Evolutionary conservation across 75 land plant genomes (phyloP).

Genomic region (Pinus taeda): DNA sequence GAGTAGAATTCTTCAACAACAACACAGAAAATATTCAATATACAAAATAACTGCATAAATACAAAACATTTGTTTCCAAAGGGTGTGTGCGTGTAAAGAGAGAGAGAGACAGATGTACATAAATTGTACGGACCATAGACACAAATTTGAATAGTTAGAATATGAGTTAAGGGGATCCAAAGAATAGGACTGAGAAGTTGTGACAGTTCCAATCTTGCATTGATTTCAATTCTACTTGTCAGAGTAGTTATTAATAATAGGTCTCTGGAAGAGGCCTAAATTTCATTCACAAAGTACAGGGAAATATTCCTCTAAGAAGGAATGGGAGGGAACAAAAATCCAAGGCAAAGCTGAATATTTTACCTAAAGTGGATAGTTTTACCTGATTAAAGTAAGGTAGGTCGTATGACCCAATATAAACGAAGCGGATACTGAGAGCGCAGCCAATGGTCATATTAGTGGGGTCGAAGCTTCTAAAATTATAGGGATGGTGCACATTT

Average conservation of each 20-base stretch:
- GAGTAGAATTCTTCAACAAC: background rate
- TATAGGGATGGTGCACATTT: background rate
- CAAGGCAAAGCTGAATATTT: background rate
- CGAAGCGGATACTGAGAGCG: background rate
- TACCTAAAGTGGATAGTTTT: background rate
- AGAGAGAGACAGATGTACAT: no score
- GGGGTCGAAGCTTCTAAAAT: background rate
- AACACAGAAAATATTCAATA: background rate
- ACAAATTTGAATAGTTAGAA: no score
- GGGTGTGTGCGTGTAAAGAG: background rate
- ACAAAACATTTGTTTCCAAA: background rate
- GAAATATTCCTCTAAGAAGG: background rate
- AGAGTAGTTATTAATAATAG: background rate
- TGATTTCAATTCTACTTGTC: background rate
- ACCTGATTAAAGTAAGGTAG: background rate
- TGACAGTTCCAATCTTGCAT: background rate
- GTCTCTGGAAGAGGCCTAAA: no score
- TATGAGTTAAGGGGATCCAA: background rate
- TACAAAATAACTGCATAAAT: background rate
- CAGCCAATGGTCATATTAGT: no score
- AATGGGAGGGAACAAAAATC: no score
- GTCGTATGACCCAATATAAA: background rate
- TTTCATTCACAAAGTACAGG: background rate
- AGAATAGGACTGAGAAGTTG: background rate
- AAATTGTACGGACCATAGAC: no score